These are phyloP conservation scores for Colletotrichum incanum DNA, from an alignment of 2,329 filamentous ascomycete genomes.

Conservation along the genomic window DNA sequence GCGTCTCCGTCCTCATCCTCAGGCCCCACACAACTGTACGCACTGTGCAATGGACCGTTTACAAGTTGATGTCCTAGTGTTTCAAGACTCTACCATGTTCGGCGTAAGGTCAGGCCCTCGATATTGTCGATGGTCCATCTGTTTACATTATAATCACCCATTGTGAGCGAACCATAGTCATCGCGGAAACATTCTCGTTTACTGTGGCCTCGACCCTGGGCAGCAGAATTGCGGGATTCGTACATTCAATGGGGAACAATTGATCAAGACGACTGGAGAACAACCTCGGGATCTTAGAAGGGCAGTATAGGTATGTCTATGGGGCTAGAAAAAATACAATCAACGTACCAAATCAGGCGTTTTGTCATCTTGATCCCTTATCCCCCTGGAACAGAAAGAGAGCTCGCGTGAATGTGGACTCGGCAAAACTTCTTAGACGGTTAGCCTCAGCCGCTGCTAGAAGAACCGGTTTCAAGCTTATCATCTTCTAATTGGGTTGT, in stretches of 20 bases:
- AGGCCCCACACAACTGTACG: too few species aligned
- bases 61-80: not conserved
- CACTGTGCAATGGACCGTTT: not conserved
- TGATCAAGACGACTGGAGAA: not conserved
- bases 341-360: conserved; percentile 28
- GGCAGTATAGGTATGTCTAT: conserved; percentile 15
- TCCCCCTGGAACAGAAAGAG: not conserved
- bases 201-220: not conserved
- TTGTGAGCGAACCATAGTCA: not conserved
- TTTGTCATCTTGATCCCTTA: conserved; percentile 4
- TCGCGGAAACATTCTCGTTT: not conserved
- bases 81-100: not conserved
- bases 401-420: conserved; percentile 12
- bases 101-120: not conserved
- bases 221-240: not conserved
- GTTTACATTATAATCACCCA: not conserved
- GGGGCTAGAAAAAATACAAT: conserved; percentile 18
- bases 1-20: not conserved
- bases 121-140: not conserved
- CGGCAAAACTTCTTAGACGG: conserved; percentile 47
- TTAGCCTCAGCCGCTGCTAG: conserved; percentile 51
- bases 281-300: not conserved
- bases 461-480: conserved; percentile 48
- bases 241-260: not conserved
- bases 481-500: conserved; percentile 51